A percentile compares a stretch with the other conserved stretches of the same genome.
Evolutionary conservation across 2,329 filamentous ascomycete genomes (phyloP).

Genomic region (Colletotrichum tamarilloi): DNA sequence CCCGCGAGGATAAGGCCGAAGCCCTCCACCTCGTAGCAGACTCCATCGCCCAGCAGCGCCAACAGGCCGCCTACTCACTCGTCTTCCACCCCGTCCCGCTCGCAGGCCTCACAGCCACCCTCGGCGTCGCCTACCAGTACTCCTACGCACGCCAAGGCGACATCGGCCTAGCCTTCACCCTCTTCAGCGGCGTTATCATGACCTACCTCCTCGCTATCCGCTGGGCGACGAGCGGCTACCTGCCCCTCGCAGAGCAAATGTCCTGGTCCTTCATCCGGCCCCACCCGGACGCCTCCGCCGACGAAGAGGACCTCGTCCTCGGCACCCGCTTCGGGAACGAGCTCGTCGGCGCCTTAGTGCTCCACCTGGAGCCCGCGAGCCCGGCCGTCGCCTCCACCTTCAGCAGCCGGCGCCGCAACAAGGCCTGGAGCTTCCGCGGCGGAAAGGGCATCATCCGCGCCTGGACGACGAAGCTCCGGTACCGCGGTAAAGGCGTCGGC

Average conservation of each 20-base stretch:
- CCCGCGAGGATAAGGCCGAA: constrained; percentile 70
- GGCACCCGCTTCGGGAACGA: constrained; percentile 75
- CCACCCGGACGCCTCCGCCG: constrained; percentile 40
- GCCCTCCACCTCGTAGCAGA: constrained; percentile 82
- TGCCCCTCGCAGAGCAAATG: constrained; percentile 70
- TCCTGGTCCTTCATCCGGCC: constrained; percentile 71
- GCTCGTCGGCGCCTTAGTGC: constrained; percentile 76
- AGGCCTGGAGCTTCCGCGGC: constrained; percentile 56
- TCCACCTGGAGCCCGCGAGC: constrained; percentile 68
- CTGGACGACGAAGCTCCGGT: constrained; percentile 81
- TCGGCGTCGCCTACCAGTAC: constrained; percentile 59
- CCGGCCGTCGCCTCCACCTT: constrained; percentile 35
- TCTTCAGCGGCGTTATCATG: constrained; percentile 72
- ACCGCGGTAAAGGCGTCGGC: constrained; percentile 79
- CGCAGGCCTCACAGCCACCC: constrained; percentile 55
- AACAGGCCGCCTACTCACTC: constrained; percentile 71
- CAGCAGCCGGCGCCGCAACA: constrained; percentile 48
- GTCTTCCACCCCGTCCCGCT: constrained; percentile 71
- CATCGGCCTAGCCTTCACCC: constrained; percentile 65
- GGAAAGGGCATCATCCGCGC: constrained; percentile 80
- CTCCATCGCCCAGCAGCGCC: constrained; percentile 84
- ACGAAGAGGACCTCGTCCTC: constrained; percentile 67
- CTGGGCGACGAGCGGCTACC: constrained; percentile 70
- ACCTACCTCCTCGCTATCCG: constrained; percentile 71
- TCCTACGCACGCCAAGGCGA: constrained; percentile 60